These are phyloP conservation scores for Pythium rishiriense DNA, from an alignment of 352 stramenopile species.

Conservation along the genomic window DNA sequence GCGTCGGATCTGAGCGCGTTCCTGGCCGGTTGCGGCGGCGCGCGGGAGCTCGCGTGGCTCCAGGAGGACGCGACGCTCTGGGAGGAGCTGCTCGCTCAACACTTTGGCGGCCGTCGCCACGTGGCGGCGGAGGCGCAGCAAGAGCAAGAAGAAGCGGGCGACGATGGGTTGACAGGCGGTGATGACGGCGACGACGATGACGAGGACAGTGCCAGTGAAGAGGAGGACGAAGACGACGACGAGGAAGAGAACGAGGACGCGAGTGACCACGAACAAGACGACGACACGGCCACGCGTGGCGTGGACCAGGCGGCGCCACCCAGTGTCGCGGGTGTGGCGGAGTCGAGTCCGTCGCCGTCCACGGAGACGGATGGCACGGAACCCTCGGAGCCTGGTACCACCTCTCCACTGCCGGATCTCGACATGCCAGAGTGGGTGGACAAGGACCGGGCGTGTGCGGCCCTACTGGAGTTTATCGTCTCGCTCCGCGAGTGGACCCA, in stretches of 20 bases:
- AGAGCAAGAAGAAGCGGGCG: not conserved
- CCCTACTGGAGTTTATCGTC: constrained; percentile 34
- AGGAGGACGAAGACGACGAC: constrained; percentile 28
- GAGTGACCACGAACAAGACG: constrained; percentile 8
- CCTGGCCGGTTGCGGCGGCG: not conserved
- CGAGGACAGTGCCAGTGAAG: constrained; percentile 23
- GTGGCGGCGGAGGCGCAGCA: not conserved
- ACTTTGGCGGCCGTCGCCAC: constrained; percentile 21
- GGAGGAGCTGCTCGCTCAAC: constrained; percentile 32
- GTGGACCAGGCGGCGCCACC: not conserved
- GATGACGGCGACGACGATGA: not conserved
- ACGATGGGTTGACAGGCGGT: constrained; percentile 8
- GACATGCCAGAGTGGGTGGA: constrained; percentile 8
- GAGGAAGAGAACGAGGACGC: constrained; percentile 28
- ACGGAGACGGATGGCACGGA: not conserved
- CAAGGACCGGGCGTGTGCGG: constrained; percentile 23
- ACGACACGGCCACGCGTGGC: not conserved
- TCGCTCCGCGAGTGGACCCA: constrained; percentile 37
- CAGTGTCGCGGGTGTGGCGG: too few species aligned
- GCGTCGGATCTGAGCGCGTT: constrained; percentile 10
- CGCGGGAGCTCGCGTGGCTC: constrained; percentile 13
- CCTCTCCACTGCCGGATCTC: not conserved
- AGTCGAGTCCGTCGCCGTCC: not conserved
- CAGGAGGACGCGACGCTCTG: constrained; percentile 40
- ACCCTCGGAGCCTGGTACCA: not conserved